Evolutionary conservation across 108 stramenopile species (phyloP).

Genomic region (Conticribra guillardii): DNA sequence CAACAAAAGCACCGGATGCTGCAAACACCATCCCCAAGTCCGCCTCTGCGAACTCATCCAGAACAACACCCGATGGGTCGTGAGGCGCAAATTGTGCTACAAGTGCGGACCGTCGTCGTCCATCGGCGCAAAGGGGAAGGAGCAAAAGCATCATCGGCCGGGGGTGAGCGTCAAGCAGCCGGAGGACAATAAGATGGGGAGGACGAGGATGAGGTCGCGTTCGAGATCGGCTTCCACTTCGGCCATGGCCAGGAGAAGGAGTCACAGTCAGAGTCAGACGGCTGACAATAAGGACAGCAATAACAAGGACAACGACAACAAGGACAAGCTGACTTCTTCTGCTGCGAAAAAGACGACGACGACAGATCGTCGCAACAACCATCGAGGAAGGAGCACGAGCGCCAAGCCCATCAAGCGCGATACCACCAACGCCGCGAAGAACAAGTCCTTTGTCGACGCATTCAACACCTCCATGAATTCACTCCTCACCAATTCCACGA

Average conservation of each 20-base stretch:
- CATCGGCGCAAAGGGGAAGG: neutral
- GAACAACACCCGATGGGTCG: slow-evolving; percentile 43
- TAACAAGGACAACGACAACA: neutral
- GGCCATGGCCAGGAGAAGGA: no score
- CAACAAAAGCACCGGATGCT: slow-evolving; percentile 32
- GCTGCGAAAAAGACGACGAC: no score
- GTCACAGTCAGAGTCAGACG: no score
- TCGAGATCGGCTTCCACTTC: neutral
- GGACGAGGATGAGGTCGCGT: neutral
- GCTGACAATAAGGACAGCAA: slow-evolving; percentile 2
- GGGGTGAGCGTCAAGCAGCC: slow-evolving; percentile 9
- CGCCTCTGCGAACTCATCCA: slow-evolving; percentile 46
- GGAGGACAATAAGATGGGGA: neutral
- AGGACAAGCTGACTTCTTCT: no score
- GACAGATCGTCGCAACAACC: no score
- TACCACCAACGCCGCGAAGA: no score
- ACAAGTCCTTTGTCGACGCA: no score
- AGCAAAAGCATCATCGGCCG: slow-evolving; percentile 5
- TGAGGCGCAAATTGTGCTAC: slow-evolving; percentile 47
- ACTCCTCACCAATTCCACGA: no score
- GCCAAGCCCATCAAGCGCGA: no score
- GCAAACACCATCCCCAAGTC: slow-evolving; percentile 41
- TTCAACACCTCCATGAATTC: no score
- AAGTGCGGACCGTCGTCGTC: slow-evolving; percentile 32
- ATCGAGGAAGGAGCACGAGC: no score